Conservation (phyloP, 495 filamentous ascomycete genomes). For the Durotheca rogersii region DNA sequence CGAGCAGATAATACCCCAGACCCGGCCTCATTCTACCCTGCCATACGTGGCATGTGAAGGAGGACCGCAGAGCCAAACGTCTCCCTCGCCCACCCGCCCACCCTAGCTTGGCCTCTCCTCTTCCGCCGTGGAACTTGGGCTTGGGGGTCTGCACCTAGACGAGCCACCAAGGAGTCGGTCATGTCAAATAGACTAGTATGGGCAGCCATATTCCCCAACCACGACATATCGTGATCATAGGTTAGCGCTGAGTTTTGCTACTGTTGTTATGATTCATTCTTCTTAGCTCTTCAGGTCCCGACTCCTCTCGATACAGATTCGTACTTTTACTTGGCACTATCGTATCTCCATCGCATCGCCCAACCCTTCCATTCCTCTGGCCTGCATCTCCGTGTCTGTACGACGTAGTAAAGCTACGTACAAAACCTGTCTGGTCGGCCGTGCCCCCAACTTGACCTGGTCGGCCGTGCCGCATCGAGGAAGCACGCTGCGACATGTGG, state of each 20-base stretch:
- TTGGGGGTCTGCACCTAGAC: background rate
- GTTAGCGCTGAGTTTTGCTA: too few relatives aligned
- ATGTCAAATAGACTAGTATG: conserved; percentile 37
- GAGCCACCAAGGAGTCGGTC: conserved; percentile 14
- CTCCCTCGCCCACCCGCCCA: too few relatives aligned
- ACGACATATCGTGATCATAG: conserved; percentile 69
- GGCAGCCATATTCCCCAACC: conserved; percentile 35
- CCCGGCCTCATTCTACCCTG: too few relatives aligned
- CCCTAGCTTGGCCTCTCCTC: too few relatives aligned
- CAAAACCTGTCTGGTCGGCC: background rate
- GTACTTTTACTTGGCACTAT: too few relatives aligned
- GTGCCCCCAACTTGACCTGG: conserved; percentile 5
- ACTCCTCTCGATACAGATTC: too few relatives aligned
- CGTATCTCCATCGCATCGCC: too few relatives aligned
- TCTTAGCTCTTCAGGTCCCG: background rate
- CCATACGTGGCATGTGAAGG: too few relatives aligned
- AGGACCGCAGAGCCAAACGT: too few relatives aligned
- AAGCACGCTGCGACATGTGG: conserved; percentile 2
- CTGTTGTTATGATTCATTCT: background rate
- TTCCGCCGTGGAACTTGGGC: too few relatives aligned
- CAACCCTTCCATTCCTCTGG: too few relatives aligned
- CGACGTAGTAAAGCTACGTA: background rate
- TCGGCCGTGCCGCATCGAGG: conserved; percentile 25
- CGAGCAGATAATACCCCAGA: too few relatives aligned
- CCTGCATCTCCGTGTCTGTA: background rate